Percentiles rank a stretch among this genome's conserved stretches.
Evolutionary conservation across 202 grass and related monocot species (phyloP).

Genomic region (Zizania palustris): DNA sequence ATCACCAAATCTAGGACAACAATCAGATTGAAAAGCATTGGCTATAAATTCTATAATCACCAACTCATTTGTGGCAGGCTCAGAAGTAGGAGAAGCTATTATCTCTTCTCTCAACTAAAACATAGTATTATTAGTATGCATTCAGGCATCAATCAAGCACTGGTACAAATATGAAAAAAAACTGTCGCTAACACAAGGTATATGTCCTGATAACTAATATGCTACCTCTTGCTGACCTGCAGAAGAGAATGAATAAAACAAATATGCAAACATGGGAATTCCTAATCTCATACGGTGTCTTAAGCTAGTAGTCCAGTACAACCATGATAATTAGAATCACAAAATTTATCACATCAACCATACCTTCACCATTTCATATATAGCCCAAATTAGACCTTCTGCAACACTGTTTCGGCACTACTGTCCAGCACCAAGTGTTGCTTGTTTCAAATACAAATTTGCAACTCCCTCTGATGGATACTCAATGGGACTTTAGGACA

Average conservation of each 20-base stretch:
- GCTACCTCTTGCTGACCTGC: neutral
- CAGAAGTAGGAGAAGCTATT: neutral
- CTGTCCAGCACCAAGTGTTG: neutral
- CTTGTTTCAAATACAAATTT: neutral
- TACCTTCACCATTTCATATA: neutral
- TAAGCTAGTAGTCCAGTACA: neutral
- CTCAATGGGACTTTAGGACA: neutral
- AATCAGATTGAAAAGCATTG: neutral
- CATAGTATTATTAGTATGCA: neutral
- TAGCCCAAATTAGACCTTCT: neutral
- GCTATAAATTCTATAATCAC: neutral
- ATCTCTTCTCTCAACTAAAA: neutral
- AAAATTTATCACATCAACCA: slow-evolving; percentile 3
- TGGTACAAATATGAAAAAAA: slow-evolving; percentile 2
- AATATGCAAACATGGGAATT: neutral
- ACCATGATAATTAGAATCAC: neutral
- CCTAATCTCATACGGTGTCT: neutral
- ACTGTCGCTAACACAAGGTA: neutral
- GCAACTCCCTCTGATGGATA: neutral
- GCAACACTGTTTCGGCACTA: neutral
- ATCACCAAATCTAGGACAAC: neutral
- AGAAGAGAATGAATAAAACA: slow-evolving; percentile 2
- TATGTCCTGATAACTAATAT: neutral
- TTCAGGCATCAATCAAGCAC: neutral
- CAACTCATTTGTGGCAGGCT: neutral